Percentiles rank a stretch among this genome's conserved stretches.
These are phyloP conservation scores for Claviceps sp. DNA, from an alignment of 2,329 filamentous ascomycete species.

Conservation along the genomic window DNA sequence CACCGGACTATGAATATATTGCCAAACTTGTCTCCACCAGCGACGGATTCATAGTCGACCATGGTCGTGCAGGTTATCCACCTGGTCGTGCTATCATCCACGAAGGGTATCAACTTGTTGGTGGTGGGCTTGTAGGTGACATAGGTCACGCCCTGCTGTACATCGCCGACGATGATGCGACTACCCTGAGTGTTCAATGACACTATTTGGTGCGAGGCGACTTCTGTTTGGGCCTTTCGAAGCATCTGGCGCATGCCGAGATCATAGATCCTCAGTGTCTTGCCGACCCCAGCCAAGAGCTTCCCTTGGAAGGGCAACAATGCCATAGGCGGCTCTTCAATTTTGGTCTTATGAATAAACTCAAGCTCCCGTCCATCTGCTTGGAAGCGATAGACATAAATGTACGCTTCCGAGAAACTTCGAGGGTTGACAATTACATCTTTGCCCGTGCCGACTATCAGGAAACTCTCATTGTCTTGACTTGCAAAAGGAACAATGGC, in stretches of 20 bases:
- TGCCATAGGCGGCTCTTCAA: conserved; percentile 82
- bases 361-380: conserved; percentile 80
- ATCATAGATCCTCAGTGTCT: conserved; percentile 76
- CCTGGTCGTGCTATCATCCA: conserved; percentile 74
- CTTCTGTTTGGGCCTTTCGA: conserved; percentile 75
- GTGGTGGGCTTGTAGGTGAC: conserved; percentile 87
- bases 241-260: conserved; percentile 86
- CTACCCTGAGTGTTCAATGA: conserved; percentile 81
- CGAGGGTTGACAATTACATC: conserved; percentile 71
- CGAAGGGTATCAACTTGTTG: conserved; percentile 87
- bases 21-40: conserved; percentile 94
- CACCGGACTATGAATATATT: conserved; percentile 90
- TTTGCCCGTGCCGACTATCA: conserved; percentile 90
- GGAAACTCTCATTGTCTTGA: conserved; percentile 76
- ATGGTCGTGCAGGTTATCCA: conserved; percentile 88
- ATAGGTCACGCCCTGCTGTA: conserved; percentile 82
- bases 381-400: conserved; percentile 84
- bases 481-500: conserved; percentile 76
- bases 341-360: conserved; percentile 91
- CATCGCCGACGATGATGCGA: conserved; percentile 82
- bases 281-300: conserved; percentile 72
- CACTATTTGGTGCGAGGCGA: conserved; percentile 70
- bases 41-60: conserved; percentile 94
- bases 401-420: conserved; percentile 64
- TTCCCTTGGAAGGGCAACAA: conserved; percentile 86